These are phyloP conservation scores for Colletotrichum eleusines DNA, from an alignment of 2,329 filamentous ascomycete genomes.

Conservation along the genomic window DNA sequence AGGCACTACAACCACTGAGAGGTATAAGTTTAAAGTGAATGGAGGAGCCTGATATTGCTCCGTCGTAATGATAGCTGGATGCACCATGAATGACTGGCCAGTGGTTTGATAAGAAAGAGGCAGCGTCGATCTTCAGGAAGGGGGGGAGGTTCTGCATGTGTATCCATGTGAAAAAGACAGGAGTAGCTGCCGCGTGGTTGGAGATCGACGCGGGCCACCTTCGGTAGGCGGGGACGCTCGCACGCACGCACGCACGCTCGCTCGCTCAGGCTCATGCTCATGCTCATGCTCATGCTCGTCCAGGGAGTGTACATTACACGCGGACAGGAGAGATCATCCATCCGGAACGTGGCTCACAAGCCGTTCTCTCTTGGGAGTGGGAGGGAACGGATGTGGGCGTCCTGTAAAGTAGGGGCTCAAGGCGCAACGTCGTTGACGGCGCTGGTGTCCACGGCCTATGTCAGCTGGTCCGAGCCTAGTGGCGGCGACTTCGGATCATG, in stretches of 20 bases:
- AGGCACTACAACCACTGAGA: conserved; percentile 3
- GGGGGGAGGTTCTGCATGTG: conserved; percentile 2
- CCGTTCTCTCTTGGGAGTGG: not conserved
- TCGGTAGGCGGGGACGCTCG: conserved; percentile 30
- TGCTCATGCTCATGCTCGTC: not conserved
- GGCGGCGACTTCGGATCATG: conserved; percentile 23
- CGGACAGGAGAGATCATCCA: conserved; percentile 4
- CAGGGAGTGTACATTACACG: conserved; percentile 9
- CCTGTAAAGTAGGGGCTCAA: conserved; percentile 28
- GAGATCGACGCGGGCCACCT: conserved; percentile 33
- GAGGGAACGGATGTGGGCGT: not conserved
- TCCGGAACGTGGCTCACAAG: not conserved
- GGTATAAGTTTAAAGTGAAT: conserved; percentile 17
- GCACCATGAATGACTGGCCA: conserved; percentile 10
- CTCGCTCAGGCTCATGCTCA: not conserved
- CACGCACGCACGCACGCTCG: conserved; percentile 6
- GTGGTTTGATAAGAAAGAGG: conserved; percentile 28
- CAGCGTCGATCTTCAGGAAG: conserved; percentile 28
- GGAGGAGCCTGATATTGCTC: not conserved
- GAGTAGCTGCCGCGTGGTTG: conserved; percentile 30
- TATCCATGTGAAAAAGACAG: conserved; percentile 17
- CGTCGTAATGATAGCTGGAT: conserved; percentile 8
- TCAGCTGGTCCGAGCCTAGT: conserved; percentile 14
- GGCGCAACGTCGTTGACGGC: conserved; percentile 21
- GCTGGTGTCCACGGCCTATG: conserved; percentile 18